These are phyloP conservation scores for Saccharomycopsis oosterbeekiorum DNA, from an alignment of 805 yeast genomes.

Conservation along the genomic window DNA sequence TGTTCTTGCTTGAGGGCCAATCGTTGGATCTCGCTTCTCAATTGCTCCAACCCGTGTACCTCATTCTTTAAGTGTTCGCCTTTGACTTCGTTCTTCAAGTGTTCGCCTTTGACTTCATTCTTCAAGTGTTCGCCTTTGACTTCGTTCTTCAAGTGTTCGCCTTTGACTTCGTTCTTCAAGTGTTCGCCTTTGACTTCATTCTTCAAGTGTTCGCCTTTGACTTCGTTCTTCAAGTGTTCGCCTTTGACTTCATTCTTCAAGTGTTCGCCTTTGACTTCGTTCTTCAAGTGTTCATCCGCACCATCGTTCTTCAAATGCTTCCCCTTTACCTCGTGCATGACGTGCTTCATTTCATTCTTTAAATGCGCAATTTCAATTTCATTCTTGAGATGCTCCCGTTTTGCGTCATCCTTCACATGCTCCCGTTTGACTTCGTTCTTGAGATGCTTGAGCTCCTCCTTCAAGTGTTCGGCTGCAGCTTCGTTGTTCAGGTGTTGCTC, in stretches of 20 bases:
- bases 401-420: not conserved
- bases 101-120: not conserved
- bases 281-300: not conserved
- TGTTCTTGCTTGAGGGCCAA: not conserved
- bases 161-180: not conserved
- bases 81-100: not conserved
- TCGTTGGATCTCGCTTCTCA: not conserved
- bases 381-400: not conserved
- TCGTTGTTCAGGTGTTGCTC: constrained; percentile 15
- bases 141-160: not conserved
- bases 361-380: not conserved
- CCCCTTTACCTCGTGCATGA: not conserved
- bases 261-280: not conserved
- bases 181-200: not conserved
- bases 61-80: not conserved
- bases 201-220: not conserved
- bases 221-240: not conserved
- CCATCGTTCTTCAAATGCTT: not conserved
- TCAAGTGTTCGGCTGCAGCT: not conserved
- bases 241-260: not conserved
- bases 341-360: not conserved
- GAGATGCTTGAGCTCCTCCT: not conserved
- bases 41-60: not conserved
- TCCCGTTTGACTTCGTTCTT: not conserved
- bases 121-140: not conserved